Evolutionary conservation across 1,284 basidiomycete species (phyloP), one percentile per base, ranked within the genome.

Genomic region (Ceratobasidium sp.): DNA sequence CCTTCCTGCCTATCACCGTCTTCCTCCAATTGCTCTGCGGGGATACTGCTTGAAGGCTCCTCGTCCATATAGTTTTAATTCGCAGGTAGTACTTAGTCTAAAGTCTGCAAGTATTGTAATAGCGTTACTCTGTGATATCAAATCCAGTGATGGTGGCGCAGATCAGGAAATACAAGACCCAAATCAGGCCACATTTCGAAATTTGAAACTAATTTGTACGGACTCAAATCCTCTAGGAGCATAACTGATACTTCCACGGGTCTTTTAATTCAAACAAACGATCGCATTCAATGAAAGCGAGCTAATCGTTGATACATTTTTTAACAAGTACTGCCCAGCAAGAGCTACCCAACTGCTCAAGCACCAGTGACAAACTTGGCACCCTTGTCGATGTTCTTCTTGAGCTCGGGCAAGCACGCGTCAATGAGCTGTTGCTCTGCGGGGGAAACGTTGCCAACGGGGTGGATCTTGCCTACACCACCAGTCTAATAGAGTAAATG

Each of bases 321-420:
- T 64, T 46, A n/a, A 53, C 51, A 3, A 53, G 3, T 3, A n/a
- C 51, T n/a, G 51, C 51, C 51, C 23, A 18, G n/a, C n/a, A n/a
- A n/a, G n/a, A 18, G 20, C 20, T 3, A 9, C 9, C 53, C 28
- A 70, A 55, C 15, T n/a, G 51, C 53, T 63, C 39, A 60, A 61
- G 61, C 63, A 66, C 66, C 69, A 63, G 60, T 46, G 83, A 92
- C 93, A 83, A 97, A 97, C 79, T 91, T 89, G 86, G 91, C 92
- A 87, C 96, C 96, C 92, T 97, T 97, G 87, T 95, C 92, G 84
- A 98, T 97, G 92, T 98, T 98, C 92, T 96, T 97, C 91, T 95
- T 94, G 84, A 97, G 91, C 85, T 97, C 96, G 81, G 96, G 95
- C 84, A 97, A 86, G 89, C 94, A 95, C 69, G 93, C 96, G 63